Conservation (phyloP, 129 eudicot genomes). For the Tagetes erecta region DNA sequence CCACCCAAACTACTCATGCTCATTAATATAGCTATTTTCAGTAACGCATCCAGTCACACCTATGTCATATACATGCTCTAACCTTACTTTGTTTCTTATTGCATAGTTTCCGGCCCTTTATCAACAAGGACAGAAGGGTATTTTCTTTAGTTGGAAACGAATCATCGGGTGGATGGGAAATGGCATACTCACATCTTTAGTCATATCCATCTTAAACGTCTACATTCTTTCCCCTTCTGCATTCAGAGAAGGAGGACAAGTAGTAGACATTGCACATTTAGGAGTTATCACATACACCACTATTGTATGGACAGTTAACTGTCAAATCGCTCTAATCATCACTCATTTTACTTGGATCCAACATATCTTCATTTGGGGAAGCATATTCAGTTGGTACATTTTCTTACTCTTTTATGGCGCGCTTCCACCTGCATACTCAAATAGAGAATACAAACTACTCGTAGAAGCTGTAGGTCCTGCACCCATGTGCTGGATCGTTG, state of each 20-base stretch:
- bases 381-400: conserved; percentile 50
- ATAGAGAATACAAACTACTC: conserved; percentile 36
- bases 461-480: conserved; percentile 50
- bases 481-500: conserved; percentile 46
- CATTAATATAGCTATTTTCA: neutral
- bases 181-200: conserved; percentile 41
- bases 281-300: conserved; percentile 50
- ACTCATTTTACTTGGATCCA: conserved; percentile 66
- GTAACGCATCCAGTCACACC: neutral
- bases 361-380: conserved; percentile 60
- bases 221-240: conserved; percentile 44
- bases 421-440: conserved; percentile 44
- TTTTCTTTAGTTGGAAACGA: conserved; percentile 48
- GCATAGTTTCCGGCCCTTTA: conserved; percentile 55
- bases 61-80: neutral
- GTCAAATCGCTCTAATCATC: conserved; percentile 51
- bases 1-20: neutral
- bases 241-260: conserved; percentile 45
- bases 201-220: conserved; percentile 45
- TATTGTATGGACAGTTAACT: conserved; percentile 52
- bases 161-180: conserved; percentile 58
- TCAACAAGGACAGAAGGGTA: conserved; percentile 52
- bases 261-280: conserved; percentile 43
- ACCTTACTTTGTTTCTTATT: neutral
- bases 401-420: conserved; percentile 43